A percentile compares a stretch with the other conserved stretches of the same genome.
phyloP scores from a whole-genome alignment of 208 protist species.

The Wallacemonas sp. region DNA sequence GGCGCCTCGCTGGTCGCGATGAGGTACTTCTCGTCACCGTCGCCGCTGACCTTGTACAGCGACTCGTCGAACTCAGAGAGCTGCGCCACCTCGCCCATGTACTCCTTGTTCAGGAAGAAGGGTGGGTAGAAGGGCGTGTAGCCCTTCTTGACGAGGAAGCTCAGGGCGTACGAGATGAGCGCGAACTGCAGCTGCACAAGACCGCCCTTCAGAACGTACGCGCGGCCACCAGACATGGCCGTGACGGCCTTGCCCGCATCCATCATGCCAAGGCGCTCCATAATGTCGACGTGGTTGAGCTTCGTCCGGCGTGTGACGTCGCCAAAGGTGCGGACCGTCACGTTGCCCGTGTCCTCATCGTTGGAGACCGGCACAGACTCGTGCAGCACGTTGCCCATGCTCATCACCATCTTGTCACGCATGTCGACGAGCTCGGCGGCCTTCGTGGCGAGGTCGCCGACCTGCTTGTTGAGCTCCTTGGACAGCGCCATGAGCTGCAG shows the following conservation, averaged over 20 bases:
- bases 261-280: constrained; percentile 93
- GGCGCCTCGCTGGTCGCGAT: constrained; percentile 99
- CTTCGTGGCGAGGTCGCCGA: constrained; percentile 61
- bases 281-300: constrained; percentile 93
- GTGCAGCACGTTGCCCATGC: constrained; percentile 97
- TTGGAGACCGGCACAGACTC: constrained; percentile 93
- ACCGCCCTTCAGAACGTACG: constrained; percentile 98
- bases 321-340: constrained; percentile 83
- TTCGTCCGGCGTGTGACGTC: constrained; percentile 73
- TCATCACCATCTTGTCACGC: constrained; percentile 80
- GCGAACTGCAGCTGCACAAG: constrained; percentile 98
- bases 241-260: constrained; percentile 77
- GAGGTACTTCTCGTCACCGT: constrained; percentile 99
- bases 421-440: constrained; percentile 55
- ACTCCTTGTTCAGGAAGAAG: constrained; percentile 99
- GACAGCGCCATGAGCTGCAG: constrained; percentile 92
- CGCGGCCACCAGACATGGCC: constrained; percentile 95
- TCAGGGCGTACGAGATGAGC: constrained; percentile 97
- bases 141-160: constrained; percentile 92
- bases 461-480: constrained; percentile 65
- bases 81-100: constrained; percentile 97
- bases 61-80: constrained; percentile 99
- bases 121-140: constrained; percentile 98
- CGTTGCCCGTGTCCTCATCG: constrained; percentile 96
- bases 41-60: constrained; percentile 98